These are phyloP conservation scores for Backusella tuberculispora DNA, from an alignment of 192 early-diverging fungal species.

Conservation along the genomic window DNA sequence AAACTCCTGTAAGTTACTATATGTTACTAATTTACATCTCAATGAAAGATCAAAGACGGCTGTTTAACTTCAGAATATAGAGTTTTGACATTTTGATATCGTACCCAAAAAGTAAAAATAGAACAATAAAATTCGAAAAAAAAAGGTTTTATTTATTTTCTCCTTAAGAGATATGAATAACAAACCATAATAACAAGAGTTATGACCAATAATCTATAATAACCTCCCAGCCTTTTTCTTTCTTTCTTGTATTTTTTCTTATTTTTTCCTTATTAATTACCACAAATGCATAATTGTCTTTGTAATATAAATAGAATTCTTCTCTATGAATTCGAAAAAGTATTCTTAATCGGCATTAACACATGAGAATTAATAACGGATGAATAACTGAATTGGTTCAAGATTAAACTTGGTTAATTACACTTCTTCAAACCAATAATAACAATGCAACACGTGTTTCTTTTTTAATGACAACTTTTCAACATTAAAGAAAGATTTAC, in stretches of 20 bases:
- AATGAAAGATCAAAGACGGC: no score
- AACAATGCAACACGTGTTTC: not conserved
- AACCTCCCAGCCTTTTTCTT: no score
- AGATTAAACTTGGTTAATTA: not conserved
- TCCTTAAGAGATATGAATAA: no score
- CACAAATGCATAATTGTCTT: not conserved
- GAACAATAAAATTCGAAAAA: no score
- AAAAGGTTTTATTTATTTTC: no score
- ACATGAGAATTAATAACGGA: not conserved
- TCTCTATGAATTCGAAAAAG: not conserved
- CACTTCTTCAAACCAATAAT: not conserved
- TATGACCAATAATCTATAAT: no score
- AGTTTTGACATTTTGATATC: no score
- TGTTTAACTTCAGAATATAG: no score
- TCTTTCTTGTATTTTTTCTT: no score
- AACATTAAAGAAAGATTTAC: not conserved
- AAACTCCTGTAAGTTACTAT: not conserved
- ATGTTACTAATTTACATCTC: no score
- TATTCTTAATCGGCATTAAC: not conserved
- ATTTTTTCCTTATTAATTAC: not conserved
- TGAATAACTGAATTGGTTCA: not conserved
- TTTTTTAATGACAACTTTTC: not conserved
- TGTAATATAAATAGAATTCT: not conserved
- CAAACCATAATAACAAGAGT: no score
- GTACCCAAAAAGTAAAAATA: no score